phyloP scores from a whole-genome alignment of 2,329 filamentous ascomycete genomes.

The Scopulariopsis brevicaulis region DNA sequence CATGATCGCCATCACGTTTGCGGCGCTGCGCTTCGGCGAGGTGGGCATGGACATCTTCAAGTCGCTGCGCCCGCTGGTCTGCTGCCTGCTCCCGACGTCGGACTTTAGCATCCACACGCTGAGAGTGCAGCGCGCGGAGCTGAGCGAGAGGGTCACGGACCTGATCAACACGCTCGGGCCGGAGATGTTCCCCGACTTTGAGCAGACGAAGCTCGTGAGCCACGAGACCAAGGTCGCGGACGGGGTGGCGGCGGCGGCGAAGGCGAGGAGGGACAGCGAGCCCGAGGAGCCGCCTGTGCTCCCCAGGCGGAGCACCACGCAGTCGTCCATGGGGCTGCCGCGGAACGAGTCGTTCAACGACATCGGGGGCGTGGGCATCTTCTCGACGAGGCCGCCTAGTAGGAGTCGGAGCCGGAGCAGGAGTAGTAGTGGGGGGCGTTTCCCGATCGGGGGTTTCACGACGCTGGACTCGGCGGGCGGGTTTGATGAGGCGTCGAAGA shows the following conservation, averaged over 20 bases:
- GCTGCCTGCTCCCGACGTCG: conserved; percentile 75
- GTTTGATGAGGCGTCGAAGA: conserved; percentile 72
- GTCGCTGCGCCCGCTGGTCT: conserved; percentile 75
- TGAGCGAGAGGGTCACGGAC: conserved; percentile 75
- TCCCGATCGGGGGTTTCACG: conserved; percentile 60
- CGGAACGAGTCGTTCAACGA: conserved; percentile 92
- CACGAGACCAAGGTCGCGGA: conserved; percentile 21
- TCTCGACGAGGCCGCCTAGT: conserved; percentile 78
- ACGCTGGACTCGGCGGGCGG: conserved; percentile 54
- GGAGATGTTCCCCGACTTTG: conserved; percentile 95
- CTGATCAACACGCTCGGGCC: conserved; percentile 92
- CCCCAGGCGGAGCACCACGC: conserved; percentile 37
- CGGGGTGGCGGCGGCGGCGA: conserved; percentile 8
- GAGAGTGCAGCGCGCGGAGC: conserved; percentile 56
- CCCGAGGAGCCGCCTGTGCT: conserved; percentile 26
- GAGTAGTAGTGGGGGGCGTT: conserved; percentile 59
- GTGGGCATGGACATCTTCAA: conserved; percentile 99
- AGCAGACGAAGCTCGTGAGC: conserved; percentile 57
- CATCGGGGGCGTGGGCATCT: conserved; percentile 77
- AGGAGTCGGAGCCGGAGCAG: conserved; percentile 60
- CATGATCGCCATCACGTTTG: conserved; percentile 84
- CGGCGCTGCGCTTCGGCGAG: conserved; percentile 87
- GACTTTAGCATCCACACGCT: conserved; percentile 76
- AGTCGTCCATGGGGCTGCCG: conserved; percentile 47
- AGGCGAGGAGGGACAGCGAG: conserved; percentile 33